Percentiles rank a stretch among this genome's conserved stretches.
Evolutionary conservation across 768 basidiomycete genomes (phyloP).

Genomic region (Tubosaeta sp.): DNA sequence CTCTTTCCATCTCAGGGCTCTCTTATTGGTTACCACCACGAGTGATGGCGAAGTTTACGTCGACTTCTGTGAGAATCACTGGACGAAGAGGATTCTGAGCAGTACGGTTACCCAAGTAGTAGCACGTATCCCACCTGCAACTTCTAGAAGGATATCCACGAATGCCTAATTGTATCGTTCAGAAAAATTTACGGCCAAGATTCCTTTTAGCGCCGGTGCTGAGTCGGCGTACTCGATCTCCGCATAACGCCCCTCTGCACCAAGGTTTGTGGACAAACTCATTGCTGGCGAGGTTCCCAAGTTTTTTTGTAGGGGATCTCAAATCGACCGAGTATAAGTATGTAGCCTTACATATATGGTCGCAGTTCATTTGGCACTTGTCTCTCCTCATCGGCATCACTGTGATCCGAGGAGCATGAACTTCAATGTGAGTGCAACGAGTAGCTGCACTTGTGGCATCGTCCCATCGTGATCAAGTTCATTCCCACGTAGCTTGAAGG

Average conservation of each 20-base stretch:
- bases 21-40: too few species aligned
- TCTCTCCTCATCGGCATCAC: background rate
- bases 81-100: too few species aligned
- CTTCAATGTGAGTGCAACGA: background rate
- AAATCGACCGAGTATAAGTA: too few species aligned
- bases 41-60: too few species aligned
- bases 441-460: background rate
- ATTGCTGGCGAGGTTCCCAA: background rate
- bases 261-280: too few species aligned
- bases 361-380: background rate
- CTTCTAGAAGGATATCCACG: too few species aligned
- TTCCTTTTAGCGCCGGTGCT: too few species aligned
- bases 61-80: too few species aligned
- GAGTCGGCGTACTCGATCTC: background rate
- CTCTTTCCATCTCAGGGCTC: too few species aligned
- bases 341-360: background rate
- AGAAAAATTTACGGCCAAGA: too few species aligned
- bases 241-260: background rate
- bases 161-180: too few species aligned
- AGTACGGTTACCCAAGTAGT: too few species aligned
- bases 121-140: background rate
- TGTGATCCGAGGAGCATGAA: background rate
- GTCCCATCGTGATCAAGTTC: background rate
- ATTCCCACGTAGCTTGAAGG: background rate
- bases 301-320: background rate